Conservation (phyloP, 495 filamentous ascomycete genomes). For the Poronia punctata region DNA sequence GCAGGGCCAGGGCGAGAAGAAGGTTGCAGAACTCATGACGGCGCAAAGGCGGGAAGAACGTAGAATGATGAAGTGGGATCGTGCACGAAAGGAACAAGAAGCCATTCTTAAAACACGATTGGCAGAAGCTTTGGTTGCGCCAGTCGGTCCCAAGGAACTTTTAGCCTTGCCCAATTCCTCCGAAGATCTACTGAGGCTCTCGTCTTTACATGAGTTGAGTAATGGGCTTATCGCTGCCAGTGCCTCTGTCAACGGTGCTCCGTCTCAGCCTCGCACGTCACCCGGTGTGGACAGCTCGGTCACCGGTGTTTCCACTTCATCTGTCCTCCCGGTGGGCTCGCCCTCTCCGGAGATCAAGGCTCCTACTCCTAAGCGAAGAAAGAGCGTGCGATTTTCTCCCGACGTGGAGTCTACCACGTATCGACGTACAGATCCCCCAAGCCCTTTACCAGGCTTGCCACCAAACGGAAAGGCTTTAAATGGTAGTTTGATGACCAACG, state of each 20-base stretch:
- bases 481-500: slow-evolving; percentile 3
- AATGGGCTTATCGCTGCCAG: slow-evolving; percentile 1
- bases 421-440: slow-evolving; percentile 40
- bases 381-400: slow-evolving; percentile 60
- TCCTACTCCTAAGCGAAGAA: slow-evolving; percentile 32
- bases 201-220: background rate
- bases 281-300: too few species aligned
- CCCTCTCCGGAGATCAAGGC: too few species aligned
- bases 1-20: slow-evolving; percentile 48
- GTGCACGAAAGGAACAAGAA: slow-evolving; percentile 77
- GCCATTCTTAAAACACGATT: slow-evolving; percentile 56
- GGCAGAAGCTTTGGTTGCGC: slow-evolving; percentile 22
- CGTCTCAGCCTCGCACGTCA: background rate
- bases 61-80: slow-evolving; percentile 75
- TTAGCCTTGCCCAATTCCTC: slow-evolving; percentile 33
- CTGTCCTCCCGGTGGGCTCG: too few species aligned
- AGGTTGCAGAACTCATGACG: slow-evolving; percentile 71
- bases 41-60: slow-evolving; percentile 69
- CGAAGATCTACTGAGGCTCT: slow-evolving; percentile 9
- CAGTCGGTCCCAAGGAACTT: slow-evolving; percentile 31
- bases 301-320: too few species aligned
- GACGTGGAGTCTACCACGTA: slow-evolving; percentile 52
- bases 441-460: slow-evolving; percentile 17
- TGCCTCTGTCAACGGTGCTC: background rate
- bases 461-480: slow-evolving; percentile 12